Evolutionary conservation across 2,329 filamentous ascomycete genomes (phyloP), one percentile per base, ranked within the genome.

Genomic region (Xylariaceae sp.): DNA sequence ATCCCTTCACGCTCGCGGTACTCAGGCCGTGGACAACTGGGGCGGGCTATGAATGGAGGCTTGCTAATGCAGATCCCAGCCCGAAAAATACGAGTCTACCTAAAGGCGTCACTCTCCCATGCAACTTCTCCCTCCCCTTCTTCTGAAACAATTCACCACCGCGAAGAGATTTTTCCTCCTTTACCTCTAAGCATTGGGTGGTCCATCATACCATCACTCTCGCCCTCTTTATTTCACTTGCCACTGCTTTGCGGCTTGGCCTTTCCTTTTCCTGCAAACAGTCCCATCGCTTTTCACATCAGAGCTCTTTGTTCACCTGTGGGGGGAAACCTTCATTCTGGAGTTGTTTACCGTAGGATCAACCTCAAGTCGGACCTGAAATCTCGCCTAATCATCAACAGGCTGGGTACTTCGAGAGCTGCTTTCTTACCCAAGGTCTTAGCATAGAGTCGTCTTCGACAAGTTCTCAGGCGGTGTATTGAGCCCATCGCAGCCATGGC

Each of bases 401-500:
- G 41, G 42, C 30, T 27, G 54, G 13, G 35, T 15, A 41, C 33
- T 40, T 8, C 20, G 15, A 11, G 21, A 20, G 20, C 20, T 30
- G 11, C 29, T 30, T 42, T 44, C 44, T 46, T 32, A 29, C 21
- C 6, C 32, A 18, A 42, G 36, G 33, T 5, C 40, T 41, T 6
- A 35, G 26, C 11, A 27, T 29, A 35, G 20, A 18, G 32, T 15
- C 26, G 30, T 48, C 29, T 18, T 26, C 20, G 16, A 29, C 13
- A 27, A 26, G 37, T 45, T 42, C 48, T 41, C 35, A 53, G 55
- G 54, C 43, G 63, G 58, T 56, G 50, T 44, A 47, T 52, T 40
- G 53, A 61, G 62, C 64, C 61, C 48, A 60, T 50, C 53, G 58
- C 60, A 55, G 77, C 64, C 72, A 85, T 85, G 82, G 86, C 86